phyloP scores from a whole-genome alignment of 306 rosid species.

The Lupinus albus region DNA sequence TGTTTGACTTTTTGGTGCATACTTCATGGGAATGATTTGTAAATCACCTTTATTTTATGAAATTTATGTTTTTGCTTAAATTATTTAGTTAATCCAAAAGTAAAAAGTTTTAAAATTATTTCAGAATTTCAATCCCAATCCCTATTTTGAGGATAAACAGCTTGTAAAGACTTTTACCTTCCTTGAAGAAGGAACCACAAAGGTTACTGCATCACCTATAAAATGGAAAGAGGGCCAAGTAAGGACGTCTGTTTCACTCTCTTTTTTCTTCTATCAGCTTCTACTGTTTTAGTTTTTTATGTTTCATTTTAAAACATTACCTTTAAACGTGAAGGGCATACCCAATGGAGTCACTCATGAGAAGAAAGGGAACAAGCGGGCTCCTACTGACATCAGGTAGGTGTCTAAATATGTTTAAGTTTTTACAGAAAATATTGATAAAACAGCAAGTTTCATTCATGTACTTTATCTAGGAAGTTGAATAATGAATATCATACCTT shows the following conservation, averaged over 20 bases:
- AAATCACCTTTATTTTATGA: not conserved
- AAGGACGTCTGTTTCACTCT: constrained; percentile 19
- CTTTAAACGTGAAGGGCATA: constrained; percentile 55
- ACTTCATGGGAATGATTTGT: not conserved
- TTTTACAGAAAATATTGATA: constrained; percentile 4
- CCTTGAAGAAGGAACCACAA: constrained; percentile 88
- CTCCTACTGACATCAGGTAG: constrained; percentile 73
- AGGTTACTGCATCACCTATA: constrained; percentile 78
- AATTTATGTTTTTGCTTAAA: constrained; percentile 8
- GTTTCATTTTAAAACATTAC: not conserved
- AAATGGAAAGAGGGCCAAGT: constrained; percentile 97
- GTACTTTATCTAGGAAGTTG: not conserved
- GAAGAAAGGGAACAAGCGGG: constrained; percentile 89
- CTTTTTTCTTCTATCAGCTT: not conserved
- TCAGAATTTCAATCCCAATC: constrained; percentile 83
- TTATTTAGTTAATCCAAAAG: not conserved
- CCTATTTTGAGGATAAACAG: constrained; percentile 84
- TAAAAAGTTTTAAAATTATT: constrained; percentile 14
- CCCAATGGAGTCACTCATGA: constrained; percentile 76
- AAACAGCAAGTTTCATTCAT: not conserved
- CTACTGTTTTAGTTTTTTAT: not conserved
- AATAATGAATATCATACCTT: not conserved
- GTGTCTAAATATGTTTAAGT: constrained; percentile 25
- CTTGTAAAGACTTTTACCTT: constrained; percentile 81
- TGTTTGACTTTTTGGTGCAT: not conserved